Evolutionary conservation across 2,329 filamentous ascomycete genomes (phyloP).

Genomic region (Aspergillus sp.): DNA sequence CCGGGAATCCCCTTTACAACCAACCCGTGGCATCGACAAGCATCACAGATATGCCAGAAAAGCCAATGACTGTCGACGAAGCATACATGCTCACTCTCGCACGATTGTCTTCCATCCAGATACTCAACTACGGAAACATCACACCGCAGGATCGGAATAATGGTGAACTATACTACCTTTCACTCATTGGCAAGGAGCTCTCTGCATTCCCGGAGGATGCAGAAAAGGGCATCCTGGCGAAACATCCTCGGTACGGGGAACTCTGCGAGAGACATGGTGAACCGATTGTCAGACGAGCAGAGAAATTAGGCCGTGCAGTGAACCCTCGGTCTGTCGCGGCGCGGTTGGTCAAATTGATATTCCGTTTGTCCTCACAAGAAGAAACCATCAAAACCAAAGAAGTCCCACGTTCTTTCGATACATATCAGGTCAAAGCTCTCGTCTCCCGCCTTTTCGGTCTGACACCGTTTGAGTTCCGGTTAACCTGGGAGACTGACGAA

Average conservation of each 20-base stretch:
- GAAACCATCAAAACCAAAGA: conserved; percentile 40
- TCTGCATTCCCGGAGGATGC: conserved; percentile 36
- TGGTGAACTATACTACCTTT: conserved; percentile 89
- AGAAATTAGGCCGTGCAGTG: conserved; percentile 26
- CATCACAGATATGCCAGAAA: conserved; percentile 35
- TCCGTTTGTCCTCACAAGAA: conserved; percentile 43
- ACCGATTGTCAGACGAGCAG: conserved; percentile 54
- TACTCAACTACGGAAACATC: conserved; percentile 56
- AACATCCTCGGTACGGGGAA: conserved; percentile 65
- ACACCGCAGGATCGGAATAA: conserved; percentile 69
- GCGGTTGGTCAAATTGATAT: conserved; percentile 58
- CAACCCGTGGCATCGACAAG: conserved; percentile 28
- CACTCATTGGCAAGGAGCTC: conserved; percentile 73
- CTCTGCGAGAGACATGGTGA: conserved; percentile 71
- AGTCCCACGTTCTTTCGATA: conserved; percentile 69
- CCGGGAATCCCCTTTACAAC: conserved; percentile 78
- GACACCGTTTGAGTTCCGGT: conserved; percentile 55
- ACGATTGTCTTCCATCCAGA: conserved; percentile 60
- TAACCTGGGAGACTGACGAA: conserved; percentile 87
- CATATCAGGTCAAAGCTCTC: conserved; percentile 75
- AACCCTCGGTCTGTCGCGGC: conserved; percentile 79
- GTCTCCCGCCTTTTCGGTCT: conserved; percentile 64
- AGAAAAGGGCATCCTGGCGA: conserved; percentile 47
- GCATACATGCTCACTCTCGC: conserved; percentile 84
- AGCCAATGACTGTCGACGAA: conserved; percentile 57